phyloP scores from a whole-genome alignment of 257 asterid species.

The Echites panduratus region DNA sequence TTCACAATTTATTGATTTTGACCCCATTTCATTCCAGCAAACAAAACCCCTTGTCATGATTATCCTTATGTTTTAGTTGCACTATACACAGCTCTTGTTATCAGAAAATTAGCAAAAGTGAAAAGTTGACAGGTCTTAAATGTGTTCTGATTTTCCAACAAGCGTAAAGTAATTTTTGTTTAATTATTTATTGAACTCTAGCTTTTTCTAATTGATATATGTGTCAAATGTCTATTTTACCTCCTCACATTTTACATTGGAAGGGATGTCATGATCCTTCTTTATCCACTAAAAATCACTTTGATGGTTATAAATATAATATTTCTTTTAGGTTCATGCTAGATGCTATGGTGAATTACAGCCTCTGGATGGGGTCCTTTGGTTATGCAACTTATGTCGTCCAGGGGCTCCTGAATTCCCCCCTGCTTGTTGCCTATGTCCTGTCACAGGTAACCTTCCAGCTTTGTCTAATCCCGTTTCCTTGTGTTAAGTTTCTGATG shows the following conservation, averaged over 20 bases:
- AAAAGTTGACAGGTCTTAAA: background rate
- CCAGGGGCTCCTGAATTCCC: conserved; percentile 84
- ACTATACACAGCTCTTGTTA: background rate
- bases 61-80: background rate
- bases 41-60: background rate
- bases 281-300: conserved; percentile 1
- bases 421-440: conserved; percentile 89
- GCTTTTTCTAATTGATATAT: background rate
- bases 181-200: background rate
- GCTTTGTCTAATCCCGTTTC: conserved; percentile 10
- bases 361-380: conserved; percentile 75
- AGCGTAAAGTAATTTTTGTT: background rate
- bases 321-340: conserved; percentile 80
- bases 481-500: background rate
- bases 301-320: conserved; percentile 9
- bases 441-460: conserved; percentile 61
- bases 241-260: background rate
- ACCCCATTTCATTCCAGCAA: background rate
- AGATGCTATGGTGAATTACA: conserved; percentile 94
- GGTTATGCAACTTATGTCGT: conserved; percentile 98
- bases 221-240: background rate
- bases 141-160: background rate
- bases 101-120: background rate
- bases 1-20: background rate
- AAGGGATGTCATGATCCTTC: background rate